Base-by-base conservation (phyloP, 2,329 filamentous ascomycete genomes). In the Teratosphaeria nubilosa region DNA sequence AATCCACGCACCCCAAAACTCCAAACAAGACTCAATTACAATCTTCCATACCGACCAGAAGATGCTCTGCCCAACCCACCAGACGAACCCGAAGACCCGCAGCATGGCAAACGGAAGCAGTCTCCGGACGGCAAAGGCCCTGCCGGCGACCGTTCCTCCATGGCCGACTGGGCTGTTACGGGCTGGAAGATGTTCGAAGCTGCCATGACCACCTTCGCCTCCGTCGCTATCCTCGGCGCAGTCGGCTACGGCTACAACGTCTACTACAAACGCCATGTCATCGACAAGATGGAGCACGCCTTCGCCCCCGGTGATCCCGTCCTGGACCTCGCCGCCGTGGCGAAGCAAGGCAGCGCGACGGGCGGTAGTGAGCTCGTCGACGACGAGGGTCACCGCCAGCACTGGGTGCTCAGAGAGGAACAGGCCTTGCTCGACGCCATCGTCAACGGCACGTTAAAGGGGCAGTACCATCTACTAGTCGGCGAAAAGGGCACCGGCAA, bases 401-500 rank as follows among this genome's bases (percentile, higher is more conserved):
- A 88, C 66, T 96, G 94, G 94, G 85, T 97, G 54, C 74, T 82
- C 63, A 86, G 92, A 30, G 84, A 87, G 14, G 92, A 99, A 76
- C 94, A 99, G 72, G 72, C 76, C 3, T 83, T 81, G 60, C 86
- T 99, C 62, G 87, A 99, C 71, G 78, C 76, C n/a, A 96, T 99
- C 63, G 82, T 99, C 25, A 76, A 81, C 53, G 94, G 94, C 1
- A 75, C 79, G 2, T 79, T 83, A 30, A 78, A 78, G 52, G 94
- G 94, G 11, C 91, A 95, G 69, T 99, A 99, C 69, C 89, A 94
- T 73, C 80, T 99, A 1, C 78, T 99, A 2, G 85, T 97, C 53
- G 94, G 94, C 51, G 94, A 97, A 70, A 97, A 99, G 75, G 94
- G 94, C 5, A 95, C 90, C 0, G 94, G 94, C 6, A 99, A 99